Percentiles rank a stretch among this genome's conserved stretches.
Evolutionary conservation across 108 stramenopile genomes (phyloP).

Genomic region (Seminavis robusta): DNA sequence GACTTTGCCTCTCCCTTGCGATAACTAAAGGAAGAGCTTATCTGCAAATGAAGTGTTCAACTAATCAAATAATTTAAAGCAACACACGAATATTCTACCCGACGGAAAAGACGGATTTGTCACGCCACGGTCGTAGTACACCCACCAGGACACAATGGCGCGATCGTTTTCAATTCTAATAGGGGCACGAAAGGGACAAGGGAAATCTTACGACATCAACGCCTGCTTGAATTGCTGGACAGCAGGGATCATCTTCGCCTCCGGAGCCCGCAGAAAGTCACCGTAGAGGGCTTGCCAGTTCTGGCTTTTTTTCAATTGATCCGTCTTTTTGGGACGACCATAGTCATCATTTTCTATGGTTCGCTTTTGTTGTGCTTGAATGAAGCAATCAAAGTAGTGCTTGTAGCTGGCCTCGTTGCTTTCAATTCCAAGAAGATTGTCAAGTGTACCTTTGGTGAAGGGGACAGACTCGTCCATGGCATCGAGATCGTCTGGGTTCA

Average conservation of each 20-base stretch:
- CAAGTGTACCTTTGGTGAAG: conserved; percentile 40
- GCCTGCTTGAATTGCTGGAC: conserved; percentile 25
- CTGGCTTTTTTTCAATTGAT: conserved; percentile 19
- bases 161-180: no score
- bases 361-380: conserved; percentile 21
- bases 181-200: no score
- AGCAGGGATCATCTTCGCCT: conserved; percentile 23
- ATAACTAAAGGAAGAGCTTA: no score
- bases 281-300: conserved; percentile 17
- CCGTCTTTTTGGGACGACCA: conserved; percentile 2
- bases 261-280: conserved; percentile 25
- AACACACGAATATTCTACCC: no score
- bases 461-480: conserved; percentile 52
- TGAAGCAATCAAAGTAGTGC: conserved; percentile 39
- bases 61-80: no score
- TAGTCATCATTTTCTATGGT: conserved; percentile 9
- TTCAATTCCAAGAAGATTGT: conserved; percentile 39
- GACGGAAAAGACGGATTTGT: no score
- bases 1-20: no score
- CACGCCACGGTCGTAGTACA: no score
- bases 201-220: no score
- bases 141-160: no score
- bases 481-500: conserved; percentile 54
- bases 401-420: conserved; percentile 25
- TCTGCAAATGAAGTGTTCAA: no score